phyloP scores from a whole-genome alignment of 495 filamentous ascomycete species.

The Xylaria castorea region DNA sequence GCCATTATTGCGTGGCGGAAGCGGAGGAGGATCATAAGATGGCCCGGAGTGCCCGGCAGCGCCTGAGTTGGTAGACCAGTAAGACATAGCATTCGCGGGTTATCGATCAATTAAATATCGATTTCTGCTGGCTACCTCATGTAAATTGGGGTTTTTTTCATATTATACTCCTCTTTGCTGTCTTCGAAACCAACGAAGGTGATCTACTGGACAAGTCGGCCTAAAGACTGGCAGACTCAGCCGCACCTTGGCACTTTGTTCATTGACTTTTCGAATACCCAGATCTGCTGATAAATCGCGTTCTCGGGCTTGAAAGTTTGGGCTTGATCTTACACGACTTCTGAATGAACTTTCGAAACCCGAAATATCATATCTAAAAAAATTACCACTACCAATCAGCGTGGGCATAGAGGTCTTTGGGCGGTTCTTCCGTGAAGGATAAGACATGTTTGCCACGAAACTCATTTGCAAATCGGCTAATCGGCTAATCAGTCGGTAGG shows the following conservation, averaged over 20 bases:
- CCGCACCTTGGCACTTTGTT: slow-evolving; percentile 19
- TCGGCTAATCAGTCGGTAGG: too few species aligned
- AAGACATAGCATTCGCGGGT: neutral
- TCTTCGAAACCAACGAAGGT: neutral
- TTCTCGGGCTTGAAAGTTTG: neutral
- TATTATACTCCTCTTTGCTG: neutral
- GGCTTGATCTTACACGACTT: neutral
- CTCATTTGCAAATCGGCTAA: neutral
- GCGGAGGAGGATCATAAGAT: slow-evolving; percentile 17
- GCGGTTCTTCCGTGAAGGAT: neutral
- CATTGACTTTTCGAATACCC: slow-evolving; percentile 19
- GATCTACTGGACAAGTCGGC: neutral
- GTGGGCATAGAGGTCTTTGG: neutral
- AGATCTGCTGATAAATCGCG: neutral
- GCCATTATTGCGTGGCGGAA: slow-evolving; percentile 18
- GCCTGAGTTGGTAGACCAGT: slow-evolving; percentile 1
- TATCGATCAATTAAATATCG: neutral
- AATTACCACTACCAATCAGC: neutral
- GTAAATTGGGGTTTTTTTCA: neutral
- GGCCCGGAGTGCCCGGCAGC: neutral
- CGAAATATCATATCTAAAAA: neutral
- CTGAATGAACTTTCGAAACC: neutral
- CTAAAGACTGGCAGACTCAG: neutral
- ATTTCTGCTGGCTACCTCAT: neutral
- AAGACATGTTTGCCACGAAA: neutral